Conservation (phyloP, 164 flowering plant genomes). For the Magnolia kwangsiensis region DNA sequence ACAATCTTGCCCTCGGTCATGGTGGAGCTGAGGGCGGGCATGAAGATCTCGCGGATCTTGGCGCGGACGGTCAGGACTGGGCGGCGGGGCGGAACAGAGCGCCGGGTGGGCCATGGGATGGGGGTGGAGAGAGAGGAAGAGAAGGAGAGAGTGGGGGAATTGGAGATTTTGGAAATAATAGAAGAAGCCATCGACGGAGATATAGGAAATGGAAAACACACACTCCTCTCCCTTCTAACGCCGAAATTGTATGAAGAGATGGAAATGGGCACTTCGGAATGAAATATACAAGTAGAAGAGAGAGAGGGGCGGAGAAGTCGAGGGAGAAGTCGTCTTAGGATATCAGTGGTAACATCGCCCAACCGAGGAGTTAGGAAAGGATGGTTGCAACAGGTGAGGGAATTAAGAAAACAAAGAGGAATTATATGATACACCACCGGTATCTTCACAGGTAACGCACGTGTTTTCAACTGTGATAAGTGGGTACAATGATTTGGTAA, state of each 20-base stretch:
- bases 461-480: no score
- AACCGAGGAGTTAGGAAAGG: not conserved
- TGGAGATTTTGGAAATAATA: constrained; percentile 7
- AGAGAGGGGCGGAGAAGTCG: constrained; percentile 10
- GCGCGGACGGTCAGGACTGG: constrained; percentile 22
- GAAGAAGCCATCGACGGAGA: not conserved
- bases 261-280: not conserved
- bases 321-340: not conserved
- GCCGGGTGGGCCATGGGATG: constrained; percentile 10
- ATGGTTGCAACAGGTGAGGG: not conserved
- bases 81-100: not conserved
- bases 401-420: not conserved
- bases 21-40: constrained; percentile 96
- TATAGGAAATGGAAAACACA: not conserved
- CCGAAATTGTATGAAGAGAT: not conserved
- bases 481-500: no score
- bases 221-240: not conserved
- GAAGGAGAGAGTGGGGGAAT: constrained; percentile 2
- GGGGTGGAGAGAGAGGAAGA: constrained; percentile 3
- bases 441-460: no score
- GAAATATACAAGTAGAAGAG: not conserved
- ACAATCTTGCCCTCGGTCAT: constrained; percentile 97
- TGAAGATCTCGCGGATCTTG: constrained; percentile 92
- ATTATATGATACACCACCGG: no score
- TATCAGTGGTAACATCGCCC: constrained; percentile 1